Conservation (phyloP, 139 green algal genomes). For the Dunaliella primolecta region DNA sequence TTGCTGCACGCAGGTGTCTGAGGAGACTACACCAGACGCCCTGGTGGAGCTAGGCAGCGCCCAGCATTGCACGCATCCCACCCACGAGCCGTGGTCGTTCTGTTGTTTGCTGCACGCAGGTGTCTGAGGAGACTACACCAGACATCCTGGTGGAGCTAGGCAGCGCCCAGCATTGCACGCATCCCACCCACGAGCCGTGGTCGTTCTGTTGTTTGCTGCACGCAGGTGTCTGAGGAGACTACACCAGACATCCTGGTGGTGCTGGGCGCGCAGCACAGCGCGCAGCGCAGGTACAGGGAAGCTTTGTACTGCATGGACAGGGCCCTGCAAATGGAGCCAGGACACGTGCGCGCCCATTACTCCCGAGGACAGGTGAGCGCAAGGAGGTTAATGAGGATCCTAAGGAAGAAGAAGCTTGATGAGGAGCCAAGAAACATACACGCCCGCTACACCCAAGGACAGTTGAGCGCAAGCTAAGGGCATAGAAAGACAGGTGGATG, state of each 20-base stretch:
- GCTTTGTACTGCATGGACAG: conserved; percentile 49
- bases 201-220: too few species aligned
- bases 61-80: too few species aligned
- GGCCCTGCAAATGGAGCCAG: conserved; percentile 36
- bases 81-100: too few species aligned
- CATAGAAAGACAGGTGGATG: neutral
- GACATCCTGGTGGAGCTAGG: too few species aligned
- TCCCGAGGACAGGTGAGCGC: conserved; percentile 41
- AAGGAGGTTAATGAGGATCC: neutral
- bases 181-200: too few species aligned
- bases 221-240: conserved; percentile 10
- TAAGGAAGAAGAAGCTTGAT: conserved; percentile 14
- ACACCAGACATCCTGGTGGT: conserved; percentile 46
- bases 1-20: too few species aligned
- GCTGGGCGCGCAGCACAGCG: conserved; percentile 46
- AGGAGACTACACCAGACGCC: too few species aligned
- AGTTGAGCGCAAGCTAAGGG: neutral
- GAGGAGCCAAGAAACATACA: neutral
- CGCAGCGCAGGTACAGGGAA: conserved; percentile 28
- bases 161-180: too few species aligned
- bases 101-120: too few species aligned
- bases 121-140: too few species aligned
- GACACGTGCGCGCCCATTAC: conserved; percentile 45
- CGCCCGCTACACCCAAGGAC: too few species aligned
- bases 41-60: too few species aligned